Conservation (phyloP, 768 basidiomycete genomes). For the Tylopilus rubrobrunneus region DNA sequence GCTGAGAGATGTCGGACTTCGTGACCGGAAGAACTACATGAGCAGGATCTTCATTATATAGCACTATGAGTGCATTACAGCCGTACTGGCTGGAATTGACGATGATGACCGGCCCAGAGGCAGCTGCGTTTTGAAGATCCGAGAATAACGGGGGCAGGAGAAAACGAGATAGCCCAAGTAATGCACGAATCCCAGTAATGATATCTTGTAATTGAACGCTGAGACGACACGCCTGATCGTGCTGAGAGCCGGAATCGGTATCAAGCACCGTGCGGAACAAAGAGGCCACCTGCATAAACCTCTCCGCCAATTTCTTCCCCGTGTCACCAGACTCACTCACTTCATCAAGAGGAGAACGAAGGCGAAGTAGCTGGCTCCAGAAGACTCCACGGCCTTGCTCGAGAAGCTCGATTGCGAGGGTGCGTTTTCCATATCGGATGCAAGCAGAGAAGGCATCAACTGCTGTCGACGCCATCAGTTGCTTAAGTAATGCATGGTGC, state of each 20-base stretch:
- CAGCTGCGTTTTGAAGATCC: conserved; percentile 15
- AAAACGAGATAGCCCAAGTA: conserved; percentile 26
- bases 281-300: conserved; percentile 1
- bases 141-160: conserved; percentile 20
- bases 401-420: conserved; percentile 30
- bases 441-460: conserved; percentile 10
- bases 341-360: conserved; percentile 11
- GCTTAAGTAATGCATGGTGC: neutral
- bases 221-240: neutral
- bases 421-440: conserved; percentile 6
- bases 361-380: conserved; percentile 20
- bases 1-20: neutral
- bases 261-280: neutral
- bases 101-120: conserved; percentile 30
- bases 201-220: neutral
- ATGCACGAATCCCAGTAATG: conserved; percentile 12
- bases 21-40: neutral
- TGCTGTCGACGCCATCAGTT: neutral
- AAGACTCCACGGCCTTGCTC: conserved; percentile 24
- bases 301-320: neutral
- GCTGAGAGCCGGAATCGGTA: neutral
- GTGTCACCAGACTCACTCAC: neutral
- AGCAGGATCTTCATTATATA: conserved; percentile 1
- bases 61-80: conserved; percentile 34
- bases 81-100: conserved; percentile 27